These are phyloP conservation scores for Neurospora pannonica DNA, from an alignment of 495 filamentous ascomycete genomes.

Conservation along the genomic window DNA sequence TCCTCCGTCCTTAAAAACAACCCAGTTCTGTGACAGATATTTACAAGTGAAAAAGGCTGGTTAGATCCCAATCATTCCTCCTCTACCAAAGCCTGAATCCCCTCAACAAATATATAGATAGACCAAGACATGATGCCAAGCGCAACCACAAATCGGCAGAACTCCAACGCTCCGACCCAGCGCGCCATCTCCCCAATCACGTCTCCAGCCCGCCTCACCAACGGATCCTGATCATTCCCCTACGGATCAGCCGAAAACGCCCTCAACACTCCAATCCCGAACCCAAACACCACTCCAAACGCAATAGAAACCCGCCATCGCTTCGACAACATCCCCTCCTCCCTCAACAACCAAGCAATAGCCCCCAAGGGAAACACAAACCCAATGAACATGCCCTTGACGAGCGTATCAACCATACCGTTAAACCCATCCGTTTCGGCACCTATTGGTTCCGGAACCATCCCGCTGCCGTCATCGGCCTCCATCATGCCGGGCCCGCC, in stretches of 20 bases:
- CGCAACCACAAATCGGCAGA: background rate
- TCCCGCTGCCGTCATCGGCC: conserved; percentile 22
- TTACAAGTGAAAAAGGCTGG: background rate
- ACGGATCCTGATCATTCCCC: conserved; percentile 3
- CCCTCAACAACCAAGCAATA: conserved; percentile 71
- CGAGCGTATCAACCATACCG: conserved; percentile 62
- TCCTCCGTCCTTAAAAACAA: background rate
- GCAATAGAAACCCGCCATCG: conserved; percentile 75
- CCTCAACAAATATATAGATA: background rate
- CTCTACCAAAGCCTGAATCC: background rate
- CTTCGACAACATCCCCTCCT: conserved; percentile 81
- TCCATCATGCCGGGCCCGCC: conserved; percentile 20
- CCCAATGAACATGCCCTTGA: conserved; percentile 79
- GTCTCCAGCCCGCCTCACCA: background rate
- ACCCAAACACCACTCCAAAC: conserved; percentile 56
- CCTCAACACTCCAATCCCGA: conserved; percentile 33
- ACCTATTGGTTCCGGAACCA: conserved; percentile 14
- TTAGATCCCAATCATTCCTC: background rate
- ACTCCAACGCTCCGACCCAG: background rate
- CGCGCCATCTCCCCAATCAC: background rate
- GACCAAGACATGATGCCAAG: background rate
- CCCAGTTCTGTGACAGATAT: background rate
- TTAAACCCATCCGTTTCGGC: conserved; percentile 37
- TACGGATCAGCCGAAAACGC: conserved; percentile 23
- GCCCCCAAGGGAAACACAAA: conserved; percentile 92